Evolutionary conservation across 2,329 filamentous ascomycete species (phyloP), one percentile per base, ranked within the genome.

Genomic region (Pezicula carpinea): DNA sequence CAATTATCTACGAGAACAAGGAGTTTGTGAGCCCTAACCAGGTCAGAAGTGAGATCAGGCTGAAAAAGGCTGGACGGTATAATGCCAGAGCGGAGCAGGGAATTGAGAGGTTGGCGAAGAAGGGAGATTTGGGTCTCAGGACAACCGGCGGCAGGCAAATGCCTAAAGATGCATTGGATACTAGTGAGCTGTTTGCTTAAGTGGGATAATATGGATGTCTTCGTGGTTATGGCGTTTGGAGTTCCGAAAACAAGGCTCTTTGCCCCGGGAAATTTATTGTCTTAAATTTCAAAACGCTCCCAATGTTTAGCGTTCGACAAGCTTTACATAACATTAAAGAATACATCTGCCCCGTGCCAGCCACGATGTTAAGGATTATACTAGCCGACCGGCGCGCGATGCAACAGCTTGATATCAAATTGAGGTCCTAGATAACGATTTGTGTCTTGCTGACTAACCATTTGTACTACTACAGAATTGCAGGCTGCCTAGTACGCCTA

Each of bases 1-100:
- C 93, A 3, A 89, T 97, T 55, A 95, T 99, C 63, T 99, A 95
- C 71, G 89, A 97, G 75, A 97, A 97, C 74, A 93, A 89, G 76
- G 86, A 96, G 66, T 99, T 96, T 61, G 88, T 99, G 45, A 93
- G 87, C 57, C 93, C 93, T 8, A 99, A 99, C 79, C 89, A 96
- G 70, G 82, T 97, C 54, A 79, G 93, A 56, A 76, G 89, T 34
- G 93, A 97, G 54, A 68, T 95, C 57, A 77, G 89, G 58, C 74
- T 81, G 68, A 75, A 79, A 57, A 90, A 89, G 74, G 89, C 91
- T 0, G 79, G 81, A 41, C 82, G 82, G 57, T 92, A 95, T 71
- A 87, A 88, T 56, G 76, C 77, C 47, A 78, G 93, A 51, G 80
- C 83, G 23, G 90, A 95, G 63, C 82, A 86, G 58, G 73, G 79